Evolutionary conservation across 1,139 yeast genomes (phyloP), one percentile per base, ranked within the genome.

Genomic region (Pichia inconspicua): DNA sequence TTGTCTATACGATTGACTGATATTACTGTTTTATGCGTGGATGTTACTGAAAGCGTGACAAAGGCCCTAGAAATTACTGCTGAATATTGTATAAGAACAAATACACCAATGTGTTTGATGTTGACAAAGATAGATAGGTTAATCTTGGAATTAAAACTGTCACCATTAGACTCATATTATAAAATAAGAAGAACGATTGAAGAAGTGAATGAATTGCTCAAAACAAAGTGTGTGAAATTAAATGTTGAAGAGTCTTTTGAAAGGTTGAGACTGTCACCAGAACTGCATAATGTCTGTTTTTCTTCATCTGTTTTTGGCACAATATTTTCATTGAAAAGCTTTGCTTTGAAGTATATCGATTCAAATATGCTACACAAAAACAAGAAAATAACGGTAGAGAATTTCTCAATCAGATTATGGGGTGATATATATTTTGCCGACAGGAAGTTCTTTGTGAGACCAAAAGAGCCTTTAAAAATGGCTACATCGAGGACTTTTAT

Each of bases 71-170:
- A 73, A 53, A 58, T 67, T 28, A 66, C 78, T 0, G 61, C 87
- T 3, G 68, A 74, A 39, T 73, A 75, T 50, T 75, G 80, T 0
- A 52, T 84, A 7, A 60, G 65, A 27, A 67, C 71, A 9, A 69
- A 77, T 39, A 60, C 80, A 1, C 77, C 83, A 0, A 62, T 89
- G 14, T 66, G 75, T 3, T 64, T 92, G 32, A 77, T 87, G 2
- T 55, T 94, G n/a, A 90, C 86, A 64, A 92, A 92, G 63, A 57
- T 94, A 11, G 99, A 94, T 64, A 69, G 97, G 50, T 68, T 92
- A 19, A 74, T 90, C 0, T 61, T 90, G 42, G 98, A 94, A 54
- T 66, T 90, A 43, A 73, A 79, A 53, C 67, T 92, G 11, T 88
- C 96, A 0, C 87, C 88, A 0, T 59, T 68, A 4, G 96, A 88